Conservation (phyloP, 768 basidiomycete species). For the Tylopilus plumbeoviolaceoides region DNA sequence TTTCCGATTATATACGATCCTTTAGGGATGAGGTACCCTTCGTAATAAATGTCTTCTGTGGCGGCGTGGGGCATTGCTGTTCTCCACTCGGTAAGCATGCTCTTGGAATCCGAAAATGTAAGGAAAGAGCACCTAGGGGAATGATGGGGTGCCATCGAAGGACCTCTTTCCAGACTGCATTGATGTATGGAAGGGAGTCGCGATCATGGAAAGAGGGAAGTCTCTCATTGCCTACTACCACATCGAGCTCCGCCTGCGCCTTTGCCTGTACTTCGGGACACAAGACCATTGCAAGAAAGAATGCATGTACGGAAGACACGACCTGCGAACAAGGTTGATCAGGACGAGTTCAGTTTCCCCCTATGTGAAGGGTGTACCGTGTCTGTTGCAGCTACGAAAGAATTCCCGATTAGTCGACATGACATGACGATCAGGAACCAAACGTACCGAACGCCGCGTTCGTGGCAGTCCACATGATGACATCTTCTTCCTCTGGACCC, state of each 20-base stretch:
- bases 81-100: neutral
- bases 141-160: constrained; percentile 20
- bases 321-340: neutral
- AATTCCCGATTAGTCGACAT: neutral
- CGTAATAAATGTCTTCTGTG: constrained; percentile 18
- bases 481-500: constrained; percentile 16
- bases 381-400: neutral
- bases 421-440: no score
- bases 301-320: constrained; percentile 15
- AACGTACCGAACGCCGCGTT: neutral
- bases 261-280: constrained; percentile 23
- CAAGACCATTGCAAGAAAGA: constrained; percentile 25
- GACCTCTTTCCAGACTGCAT: constrained; percentile 25
- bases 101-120: constrained; percentile 15
- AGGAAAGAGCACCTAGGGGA: constrained; percentile 11
- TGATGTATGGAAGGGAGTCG: constrained; percentile 23
- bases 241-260: constrained; percentile 24
- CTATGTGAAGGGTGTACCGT: constrained; percentile 25
- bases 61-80: constrained; percentile 16
- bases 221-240: constrained; percentile 18
- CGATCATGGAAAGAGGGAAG: constrained; percentile 21
- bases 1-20: constrained; percentile 25
- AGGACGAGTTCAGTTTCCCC: constrained; percentile 30
- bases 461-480: constrained; percentile 19
- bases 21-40: constrained; percentile 21